These are phyloP conservation scores for Fonsecaea pedrosoi DNA, from an alignment of 2,329 filamentous ascomycete genomes.

Conservation along the genomic window DNA sequence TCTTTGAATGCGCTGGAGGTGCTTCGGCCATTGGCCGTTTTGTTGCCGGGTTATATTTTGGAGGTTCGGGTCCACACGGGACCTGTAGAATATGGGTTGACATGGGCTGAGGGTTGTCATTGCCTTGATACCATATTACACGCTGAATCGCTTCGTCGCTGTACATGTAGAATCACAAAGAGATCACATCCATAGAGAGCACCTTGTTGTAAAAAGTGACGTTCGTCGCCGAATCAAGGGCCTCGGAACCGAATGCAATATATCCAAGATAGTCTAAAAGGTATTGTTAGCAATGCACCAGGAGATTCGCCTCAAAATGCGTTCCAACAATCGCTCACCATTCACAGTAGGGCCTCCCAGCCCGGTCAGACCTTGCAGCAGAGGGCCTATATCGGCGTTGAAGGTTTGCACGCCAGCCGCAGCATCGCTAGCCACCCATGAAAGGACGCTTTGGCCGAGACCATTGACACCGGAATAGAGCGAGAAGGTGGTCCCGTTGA, in stretches of 20 bases:
- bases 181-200: slow-evolving; percentile 42
- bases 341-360: slow-evolving; percentile 47
- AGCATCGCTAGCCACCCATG: slow-evolving; percentile 53
- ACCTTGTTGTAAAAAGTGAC: slow-evolving; percentile 58
- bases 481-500: slow-evolving; percentile 54
- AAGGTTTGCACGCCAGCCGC: slow-evolving; percentile 49
- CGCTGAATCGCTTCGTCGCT: neutral
- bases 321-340: slow-evolving; percentile 29
- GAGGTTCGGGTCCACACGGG: neutral
- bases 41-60: neutral
- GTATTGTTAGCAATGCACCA: slow-evolving; percentile 7
- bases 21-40: neutral
- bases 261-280: slow-evolving; percentile 57
- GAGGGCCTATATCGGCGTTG: slow-evolving; percentile 55
- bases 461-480: slow-evolving; percentile 54
- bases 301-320: neutral
- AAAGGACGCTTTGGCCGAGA: slow-evolving; percentile 56
- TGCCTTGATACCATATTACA: neutral
- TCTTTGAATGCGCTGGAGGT: neutral
- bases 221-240: slow-evolving; percentile 51
- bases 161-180: neutral
- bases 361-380: slow-evolving; percentile 50
- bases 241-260: slow-evolving; percentile 60
- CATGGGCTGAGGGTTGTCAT: neutral
- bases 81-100: neutral